Conservation (phyloP, 345 rosid genomes). For the Moringa oleifera region DNA sequence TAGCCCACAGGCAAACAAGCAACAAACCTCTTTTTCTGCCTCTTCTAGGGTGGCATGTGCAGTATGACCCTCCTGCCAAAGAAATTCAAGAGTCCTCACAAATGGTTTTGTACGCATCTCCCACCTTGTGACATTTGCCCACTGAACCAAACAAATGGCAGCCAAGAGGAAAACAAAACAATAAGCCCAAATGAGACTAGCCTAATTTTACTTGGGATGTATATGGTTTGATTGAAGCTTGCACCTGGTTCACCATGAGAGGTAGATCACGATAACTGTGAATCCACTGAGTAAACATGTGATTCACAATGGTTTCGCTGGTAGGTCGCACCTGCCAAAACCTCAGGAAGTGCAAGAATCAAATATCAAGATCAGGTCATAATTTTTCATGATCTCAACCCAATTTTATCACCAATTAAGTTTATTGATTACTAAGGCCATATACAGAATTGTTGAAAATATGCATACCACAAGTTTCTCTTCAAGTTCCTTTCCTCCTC, state of each 20-base stretch:
- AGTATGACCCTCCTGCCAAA: conserved; percentile 98
- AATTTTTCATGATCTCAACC: conserved; percentile 15
- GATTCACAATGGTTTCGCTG: conserved; percentile 94
- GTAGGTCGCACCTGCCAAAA: conserved; percentile 97
- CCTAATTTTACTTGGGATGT: background rate
- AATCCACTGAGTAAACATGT: conserved; percentile 97
- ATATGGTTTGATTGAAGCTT: background rate
- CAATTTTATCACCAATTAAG: conserved; percentile 11
- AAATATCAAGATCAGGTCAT: conserved; percentile 61
- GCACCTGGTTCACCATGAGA: conserved; percentile 89
- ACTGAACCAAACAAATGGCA: conserved; percentile 30
- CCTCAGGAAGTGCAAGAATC: conserved; percentile 72
- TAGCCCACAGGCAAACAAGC: background rate
- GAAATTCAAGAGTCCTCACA: conserved; percentile 91
- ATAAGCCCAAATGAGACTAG: background rate
- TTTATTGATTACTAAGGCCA: no score
- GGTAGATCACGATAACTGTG: conserved; percentile 95
- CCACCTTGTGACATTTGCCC: conserved; percentile 98
- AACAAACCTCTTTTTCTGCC: conserved; percentile 84
- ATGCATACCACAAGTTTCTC: conserved; percentile 89
- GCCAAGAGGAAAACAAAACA: background rate
- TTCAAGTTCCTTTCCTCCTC: conserved; percentile 92
- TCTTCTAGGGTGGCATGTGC: conserved; percentile 86
- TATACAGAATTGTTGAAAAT: background rate
- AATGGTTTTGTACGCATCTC: conserved; percentile 95